phyloP scores from a whole-genome alignment of 768 basidiomycete genomes.

The Lentinula lateritia region DNA sequence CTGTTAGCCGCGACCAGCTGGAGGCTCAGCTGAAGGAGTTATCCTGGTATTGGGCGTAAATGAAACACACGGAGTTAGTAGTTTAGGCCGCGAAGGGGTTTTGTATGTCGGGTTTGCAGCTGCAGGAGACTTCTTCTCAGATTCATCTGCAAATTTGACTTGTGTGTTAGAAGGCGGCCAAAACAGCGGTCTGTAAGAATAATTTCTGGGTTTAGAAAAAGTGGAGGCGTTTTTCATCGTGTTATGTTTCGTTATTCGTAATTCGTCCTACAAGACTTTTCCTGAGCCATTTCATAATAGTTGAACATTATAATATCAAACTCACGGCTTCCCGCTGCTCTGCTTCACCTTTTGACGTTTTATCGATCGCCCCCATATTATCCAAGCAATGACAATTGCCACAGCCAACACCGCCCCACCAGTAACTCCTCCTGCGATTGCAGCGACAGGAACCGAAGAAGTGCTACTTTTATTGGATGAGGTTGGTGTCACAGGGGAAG shows the following conservation, averaged over 20 bases:
- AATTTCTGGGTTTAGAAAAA: conserved; percentile 16
- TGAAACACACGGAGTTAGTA: neutral
- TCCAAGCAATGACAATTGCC: conserved; percentile 35
- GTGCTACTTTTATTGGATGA: neutral
- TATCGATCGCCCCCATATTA: conserved; percentile 39
- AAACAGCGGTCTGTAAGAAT: conserved; percentile 22
- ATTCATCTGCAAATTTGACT: conserved; percentile 32
- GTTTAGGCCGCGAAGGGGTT: conserved; percentile 2
- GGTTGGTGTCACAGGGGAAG: conserved; percentile 3
- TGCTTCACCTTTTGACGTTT: conserved; percentile 28
- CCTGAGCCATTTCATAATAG: neutral
- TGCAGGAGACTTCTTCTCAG: neutral
- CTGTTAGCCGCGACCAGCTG: conserved; percentile 13
- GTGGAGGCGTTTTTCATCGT: conserved; percentile 34
- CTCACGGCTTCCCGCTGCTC: conserved; percentile 24
- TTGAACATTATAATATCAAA: neutral
- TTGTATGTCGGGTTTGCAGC: conserved; percentile 10
- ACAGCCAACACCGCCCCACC: conserved; percentile 45
- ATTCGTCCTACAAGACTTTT: conserved; percentile 16
- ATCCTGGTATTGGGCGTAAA: neutral
- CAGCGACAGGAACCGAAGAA: conserved; percentile 34
- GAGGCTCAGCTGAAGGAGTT: neutral
- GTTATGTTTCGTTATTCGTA: conserved; percentile 28
- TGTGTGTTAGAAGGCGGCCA: conserved; percentile 24
- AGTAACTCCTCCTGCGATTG: conserved; percentile 44